Evolutionary conservation across 2,329 filamentous ascomycete species (phyloP).

Genomic region (Chaetothyriales sp.): DNA sequence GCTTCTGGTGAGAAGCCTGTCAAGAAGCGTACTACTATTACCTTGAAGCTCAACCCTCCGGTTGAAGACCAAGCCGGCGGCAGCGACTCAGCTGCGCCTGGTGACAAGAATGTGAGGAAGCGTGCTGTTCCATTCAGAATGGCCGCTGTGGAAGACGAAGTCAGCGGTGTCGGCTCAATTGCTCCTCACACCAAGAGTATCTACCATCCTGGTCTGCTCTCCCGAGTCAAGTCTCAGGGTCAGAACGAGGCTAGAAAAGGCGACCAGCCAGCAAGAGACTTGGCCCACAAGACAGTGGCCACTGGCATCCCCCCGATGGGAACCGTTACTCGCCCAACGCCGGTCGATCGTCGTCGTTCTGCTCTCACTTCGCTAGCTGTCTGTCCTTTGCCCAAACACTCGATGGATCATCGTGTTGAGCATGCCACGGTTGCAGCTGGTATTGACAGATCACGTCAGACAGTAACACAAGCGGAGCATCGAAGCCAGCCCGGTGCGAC

Average conservation of each 20-base stretch:
- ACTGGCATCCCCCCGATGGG: not conserved
- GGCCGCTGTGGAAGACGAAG: too few species aligned
- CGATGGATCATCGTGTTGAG: not conserved
- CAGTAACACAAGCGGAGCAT: not conserved
- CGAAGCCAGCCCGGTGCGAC: not conserved
- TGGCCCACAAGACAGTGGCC: too few species aligned
- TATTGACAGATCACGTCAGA: not conserved
- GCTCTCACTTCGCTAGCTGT: not conserved
- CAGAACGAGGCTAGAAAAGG: not conserved
- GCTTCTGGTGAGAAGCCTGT: too few species aligned
- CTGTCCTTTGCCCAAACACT: not conserved
- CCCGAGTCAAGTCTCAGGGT: not conserved
- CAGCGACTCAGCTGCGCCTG: too few species aligned
- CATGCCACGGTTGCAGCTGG: not conserved
- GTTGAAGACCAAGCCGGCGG: too few species aligned
- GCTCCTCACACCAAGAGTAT: not conserved
- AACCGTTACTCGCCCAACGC: not conserved
- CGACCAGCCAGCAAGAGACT: not conserved
- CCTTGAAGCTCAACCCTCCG: too few species aligned
- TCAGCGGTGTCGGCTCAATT: too few species aligned
- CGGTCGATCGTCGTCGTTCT: not conserved
- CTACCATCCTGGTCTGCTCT: not conserved
- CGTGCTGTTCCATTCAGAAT: too few species aligned
- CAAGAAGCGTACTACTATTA: too few species aligned
- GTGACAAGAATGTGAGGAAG: not conserved